phyloP scores from a whole-genome alignment of 2,329 filamentous ascomycete species.

The Aspergillus sp. region DNA sequence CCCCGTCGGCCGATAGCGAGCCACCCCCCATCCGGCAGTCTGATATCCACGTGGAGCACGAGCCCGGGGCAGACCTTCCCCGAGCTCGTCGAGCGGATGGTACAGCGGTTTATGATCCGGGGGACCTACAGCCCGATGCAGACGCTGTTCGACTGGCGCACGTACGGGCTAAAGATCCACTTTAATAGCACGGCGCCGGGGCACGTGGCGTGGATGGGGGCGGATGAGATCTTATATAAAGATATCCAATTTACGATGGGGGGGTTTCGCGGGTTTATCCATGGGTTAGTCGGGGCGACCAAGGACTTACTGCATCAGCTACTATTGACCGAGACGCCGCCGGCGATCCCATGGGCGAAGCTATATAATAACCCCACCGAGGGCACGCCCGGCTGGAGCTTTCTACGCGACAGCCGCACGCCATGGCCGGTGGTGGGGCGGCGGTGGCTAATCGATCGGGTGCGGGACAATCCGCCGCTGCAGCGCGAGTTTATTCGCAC shows the following conservation, averaged over 20 bases:
- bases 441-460: neutral
- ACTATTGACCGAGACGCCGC: neutral
- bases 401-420: conserved; percentile 3
- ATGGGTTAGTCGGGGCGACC: neutral
- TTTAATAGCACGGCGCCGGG: neutral
- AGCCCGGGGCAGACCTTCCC: neutral
- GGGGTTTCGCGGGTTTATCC: neutral
- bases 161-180: neutral
- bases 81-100: neutral
- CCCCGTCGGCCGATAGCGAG: too few relatives aligned
- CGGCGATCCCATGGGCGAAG: neutral
- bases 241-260: neutral
- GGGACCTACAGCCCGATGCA: neutral
- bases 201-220: neutral
- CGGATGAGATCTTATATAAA: neutral
- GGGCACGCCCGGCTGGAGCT: neutral
- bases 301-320: neutral
- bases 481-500: neutral
- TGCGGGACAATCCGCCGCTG: neutral
- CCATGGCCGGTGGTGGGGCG: neutral
- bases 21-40: neutral
- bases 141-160: neutral
- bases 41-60: neutral
- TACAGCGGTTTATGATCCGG: neutral
- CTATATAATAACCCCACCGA: conserved; percentile 6